Percentiles rank a stretch among this genome's conserved stretches.
Conservation (phyloP, 257 asterid species). For the Nicotiana tomentosiformis region DNA sequence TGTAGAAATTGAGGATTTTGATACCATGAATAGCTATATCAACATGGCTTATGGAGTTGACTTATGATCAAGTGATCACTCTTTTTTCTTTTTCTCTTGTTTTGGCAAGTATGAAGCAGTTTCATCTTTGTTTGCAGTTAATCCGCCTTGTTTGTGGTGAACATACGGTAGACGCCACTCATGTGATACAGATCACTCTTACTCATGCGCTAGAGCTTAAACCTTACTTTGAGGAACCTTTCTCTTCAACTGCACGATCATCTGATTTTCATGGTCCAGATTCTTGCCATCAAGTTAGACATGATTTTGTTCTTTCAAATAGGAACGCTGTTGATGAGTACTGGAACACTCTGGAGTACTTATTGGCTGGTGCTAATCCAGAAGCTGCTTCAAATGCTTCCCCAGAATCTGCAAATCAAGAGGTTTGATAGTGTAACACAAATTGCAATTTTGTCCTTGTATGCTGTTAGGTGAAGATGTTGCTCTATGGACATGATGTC, state of each 20-base stretch:
- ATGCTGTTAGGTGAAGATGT: not conserved
- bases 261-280: conserved; percentile 45
- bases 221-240: conserved; percentile 91
- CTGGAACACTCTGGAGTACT: conserved; percentile 80
- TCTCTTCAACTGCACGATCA: conserved; percentile 35
- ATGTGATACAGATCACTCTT: conserved; percentile 38
- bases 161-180: conserved; percentile 32
- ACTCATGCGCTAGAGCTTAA: conserved; percentile 74
- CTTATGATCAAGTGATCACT: not conserved
- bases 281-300: conserved; percentile 84
- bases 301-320: conserved; percentile 82
- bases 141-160: conserved; percentile 69
- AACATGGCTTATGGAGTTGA: not conserved
- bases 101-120: conserved; percentile 16
- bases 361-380: conserved; percentile 68
- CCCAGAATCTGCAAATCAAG: conserved; percentile 86
- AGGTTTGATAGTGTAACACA: conserved; percentile 36
- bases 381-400: conserved; percentile 79
- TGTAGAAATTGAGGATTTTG: not conserved
- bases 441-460: not conserved
- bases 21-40: not conserved
- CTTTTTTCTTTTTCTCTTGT: not conserved
- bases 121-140: conserved; percentile 50
- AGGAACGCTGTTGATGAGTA: conserved; percentile 73
- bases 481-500: not conserved